Base-by-base conservation (phyloP, 352 stramenopile species). In the Pythium vanterpoolii region DNA sequence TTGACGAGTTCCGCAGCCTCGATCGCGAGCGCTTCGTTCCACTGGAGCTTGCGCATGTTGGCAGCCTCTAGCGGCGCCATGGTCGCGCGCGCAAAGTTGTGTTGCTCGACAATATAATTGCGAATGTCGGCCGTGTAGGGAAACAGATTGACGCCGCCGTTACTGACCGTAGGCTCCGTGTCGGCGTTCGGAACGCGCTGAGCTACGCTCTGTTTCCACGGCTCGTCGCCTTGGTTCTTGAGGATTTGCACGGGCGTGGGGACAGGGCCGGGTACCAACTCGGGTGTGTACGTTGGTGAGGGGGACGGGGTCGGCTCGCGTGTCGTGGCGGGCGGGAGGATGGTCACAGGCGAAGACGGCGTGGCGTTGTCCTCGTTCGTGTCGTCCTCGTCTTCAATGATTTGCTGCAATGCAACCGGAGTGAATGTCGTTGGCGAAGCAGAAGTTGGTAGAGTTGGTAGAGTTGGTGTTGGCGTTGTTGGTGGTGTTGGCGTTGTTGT, bases 11-110 rank as follows among this genome's bases (percentile, higher is more conserved):
- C 70, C 13, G 53, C 57, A 4, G 70, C 70, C 48, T 77, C 70
- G 48, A 77, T 72, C 39, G 70, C 70, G 23, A 77, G 70, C 19
- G 54, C 48, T 24, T 77, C 70, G 48, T 74, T 59, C 70, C 70
- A 77, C 23, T 48, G 38, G 18, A 77, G 51, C 36, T 74, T 59
- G 7, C 70, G 70, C 70, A 77, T 77, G 66, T 77, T 77, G 19
- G 70, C 62, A 4, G 66, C 70, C 26, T 61, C 36, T 7, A 51
- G 50, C 11, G 70, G 70, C 26, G 63, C 56, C 50, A 72, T 53
- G 11, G 26, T 61, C 0, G 65, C 66, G n/a, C 70, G 66, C 19
- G 70, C 70, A 33, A 49, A 66, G 62, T 77, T 77, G 62, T 77
- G 70, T 24, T 60, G 52, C 30, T 74, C 40, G 1, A 77, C 62